These are phyloP conservation scores for Gloeophyllum trabeum DNA, from an alignment of 768 basidiomycete genomes.

Conservation along the genomic window DNA sequence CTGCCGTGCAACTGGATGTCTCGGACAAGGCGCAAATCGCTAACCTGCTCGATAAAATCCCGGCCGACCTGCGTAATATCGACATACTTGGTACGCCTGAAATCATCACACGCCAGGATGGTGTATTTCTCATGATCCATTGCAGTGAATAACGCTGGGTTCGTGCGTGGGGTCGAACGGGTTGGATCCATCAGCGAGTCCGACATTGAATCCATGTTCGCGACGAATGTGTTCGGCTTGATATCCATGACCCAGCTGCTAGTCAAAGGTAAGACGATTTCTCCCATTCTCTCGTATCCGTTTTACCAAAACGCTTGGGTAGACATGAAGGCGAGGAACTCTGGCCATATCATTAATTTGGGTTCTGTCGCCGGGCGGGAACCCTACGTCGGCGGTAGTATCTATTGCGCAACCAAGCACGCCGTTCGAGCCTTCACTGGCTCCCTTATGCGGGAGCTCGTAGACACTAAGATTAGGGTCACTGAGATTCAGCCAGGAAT, in stretches of 20 bases:
- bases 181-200: slow-evolving; percentile 71
- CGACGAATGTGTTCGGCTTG: slow-evolving; percentile 63
- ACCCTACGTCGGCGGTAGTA: slow-evolving; percentile 23
- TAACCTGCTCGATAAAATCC: slow-evolving; percentile 59
- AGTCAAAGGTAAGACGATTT: slow-evolving; percentile 15
- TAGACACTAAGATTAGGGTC: slow-evolving; percentile 87
- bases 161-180: slow-evolving; percentile 78
- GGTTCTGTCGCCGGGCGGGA: slow-evolving; percentile 88
- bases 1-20: slow-evolving; percentile 66
- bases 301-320: slow-evolving; percentile 4
- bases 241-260: slow-evolving; percentile 75
- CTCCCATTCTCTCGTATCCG: neutral
- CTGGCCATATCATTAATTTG: slow-evolving; percentile 89
- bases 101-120: neutral
- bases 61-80: slow-evolving; percentile 54
- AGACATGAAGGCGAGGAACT: slow-evolving; percentile 72
- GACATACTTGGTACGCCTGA: slow-evolving; percentile 66
- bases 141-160: slow-evolving; percentile 74
- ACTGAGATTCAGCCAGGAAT: slow-evolving; percentile 85
- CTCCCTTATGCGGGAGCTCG: slow-evolving; percentile 74
- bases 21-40: slow-evolving; percentile 67
- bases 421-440: slow-evolving; percentile 83
- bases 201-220: slow-evolving; percentile 59
- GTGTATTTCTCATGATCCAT: slow-evolving; percentile 13
- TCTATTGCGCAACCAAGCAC: slow-evolving; percentile 88